These are phyloP conservation scores for Paratinospora sagittata DNA, from an alignment of 164 flowering plant genomes.

Conservation along the genomic window DNA sequence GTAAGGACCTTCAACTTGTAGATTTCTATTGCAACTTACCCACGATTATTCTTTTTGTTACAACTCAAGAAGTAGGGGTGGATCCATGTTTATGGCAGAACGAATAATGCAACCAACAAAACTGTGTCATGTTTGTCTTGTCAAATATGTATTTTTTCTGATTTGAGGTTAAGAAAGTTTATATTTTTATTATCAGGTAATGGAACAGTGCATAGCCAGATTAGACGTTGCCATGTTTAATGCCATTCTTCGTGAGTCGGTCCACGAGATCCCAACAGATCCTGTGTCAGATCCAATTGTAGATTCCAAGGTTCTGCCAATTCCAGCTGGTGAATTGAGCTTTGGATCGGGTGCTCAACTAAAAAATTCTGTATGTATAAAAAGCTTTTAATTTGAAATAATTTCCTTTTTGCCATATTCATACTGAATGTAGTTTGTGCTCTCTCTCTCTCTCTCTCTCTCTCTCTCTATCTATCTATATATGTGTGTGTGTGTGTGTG, in stretches of 20 bases:
- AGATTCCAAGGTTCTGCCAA: constrained; percentile 88
- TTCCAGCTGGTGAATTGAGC: constrained; percentile 96
- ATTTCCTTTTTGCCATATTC: neutral
- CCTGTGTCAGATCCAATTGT: constrained; percentile 97
- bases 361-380: constrained; percentile 75
- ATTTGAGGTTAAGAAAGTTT: neutral
- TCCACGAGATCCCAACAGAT: constrained; percentile 91
- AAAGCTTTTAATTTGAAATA: neutral
- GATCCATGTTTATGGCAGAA: neutral
- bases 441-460: neutral
- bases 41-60: neutral
- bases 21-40: neutral
- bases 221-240: constrained; percentile 99
- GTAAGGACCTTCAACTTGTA: constrained; percentile 31
- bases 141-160: neutral
- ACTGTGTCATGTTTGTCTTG: neutral
- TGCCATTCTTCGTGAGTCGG: constrained; percentile 97
- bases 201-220: constrained; percentile 88
- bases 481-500: too few relatives aligned
- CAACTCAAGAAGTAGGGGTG: neutral
- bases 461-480: too few relatives aligned
- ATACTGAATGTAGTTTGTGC: neutral
- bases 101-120: neutral
- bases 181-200: constrained; percentile 47
- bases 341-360: constrained; percentile 99